Percentiles rank a stretch among this genome's conserved stretches.
Conservation (phyloP, 768 basidiomycete species). For the Leccinum imitatum region DNA sequence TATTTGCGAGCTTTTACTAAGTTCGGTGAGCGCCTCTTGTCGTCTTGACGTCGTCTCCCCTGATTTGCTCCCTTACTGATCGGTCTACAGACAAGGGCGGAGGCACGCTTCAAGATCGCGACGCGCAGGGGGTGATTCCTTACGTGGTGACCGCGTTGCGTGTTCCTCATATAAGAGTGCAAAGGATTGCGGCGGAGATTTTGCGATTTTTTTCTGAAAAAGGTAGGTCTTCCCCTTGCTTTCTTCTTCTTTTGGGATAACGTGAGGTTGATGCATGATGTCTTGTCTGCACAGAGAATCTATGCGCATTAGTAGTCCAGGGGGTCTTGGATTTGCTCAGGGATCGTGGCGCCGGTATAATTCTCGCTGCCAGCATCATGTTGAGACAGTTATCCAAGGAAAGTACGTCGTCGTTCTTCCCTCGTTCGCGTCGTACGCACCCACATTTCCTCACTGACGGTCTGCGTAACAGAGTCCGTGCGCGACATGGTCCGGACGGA, state of each 20-base stretch:
- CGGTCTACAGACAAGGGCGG: no score
- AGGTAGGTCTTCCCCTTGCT: constrained; percentile 5
- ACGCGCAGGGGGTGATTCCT: no score
- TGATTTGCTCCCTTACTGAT: no score
- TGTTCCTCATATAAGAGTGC: no score
- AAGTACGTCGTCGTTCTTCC: constrained; percentile 11
- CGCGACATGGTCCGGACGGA: constrained; percentile 16
- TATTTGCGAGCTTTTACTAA: no score
- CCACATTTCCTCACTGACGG: neutral
- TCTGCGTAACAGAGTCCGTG: constrained; percentile 8
- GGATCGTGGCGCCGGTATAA: constrained; percentile 15
- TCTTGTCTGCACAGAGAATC: constrained; percentile 5
- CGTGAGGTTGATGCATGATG: neutral
- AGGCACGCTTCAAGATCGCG: no score
- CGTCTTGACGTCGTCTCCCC: no score
- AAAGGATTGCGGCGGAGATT: no score
- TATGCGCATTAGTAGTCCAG: constrained; percentile 11
- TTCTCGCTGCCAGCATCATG: constrained; percentile 14
- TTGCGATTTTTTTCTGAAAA: constrained; percentile 18
- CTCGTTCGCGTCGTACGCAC: neutral
- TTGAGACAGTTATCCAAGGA: constrained; percentile 14
- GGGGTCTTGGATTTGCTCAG: constrained; percentile 17
- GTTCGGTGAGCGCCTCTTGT: no score
- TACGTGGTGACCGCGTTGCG: no score
- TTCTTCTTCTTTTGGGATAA: neutral